Conservation (phyloP, 1,284 basidiomycete species). For the Abortiporus biennis region DNA sequence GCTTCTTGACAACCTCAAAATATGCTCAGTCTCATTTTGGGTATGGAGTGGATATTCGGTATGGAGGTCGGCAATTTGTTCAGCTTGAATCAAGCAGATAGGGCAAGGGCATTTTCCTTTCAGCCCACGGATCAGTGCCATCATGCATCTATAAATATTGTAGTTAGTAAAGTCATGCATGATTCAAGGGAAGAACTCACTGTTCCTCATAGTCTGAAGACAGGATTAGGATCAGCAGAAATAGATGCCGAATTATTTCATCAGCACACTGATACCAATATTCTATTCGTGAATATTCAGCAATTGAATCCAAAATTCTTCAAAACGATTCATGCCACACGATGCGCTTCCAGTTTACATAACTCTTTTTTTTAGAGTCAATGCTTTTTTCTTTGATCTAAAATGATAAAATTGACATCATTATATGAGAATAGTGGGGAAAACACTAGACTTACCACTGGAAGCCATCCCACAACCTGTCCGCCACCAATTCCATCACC, state of each 20-base stretch:
- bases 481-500: slow-evolving; percentile 29
- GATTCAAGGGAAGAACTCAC: slow-evolving; percentile 27
- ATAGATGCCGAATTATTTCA: slow-evolving; percentile 12
- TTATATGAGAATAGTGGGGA: neutral
- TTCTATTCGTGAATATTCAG: slow-evolving; percentile 15
- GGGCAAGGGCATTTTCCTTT: slow-evolving; percentile 7
- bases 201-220: slow-evolving; percentile 33
- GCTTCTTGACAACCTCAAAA: neutral
- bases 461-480: slow-evolving; percentile 36
- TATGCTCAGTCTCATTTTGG: too few species aligned
- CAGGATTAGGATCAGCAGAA: slow-evolving; percentile 21
- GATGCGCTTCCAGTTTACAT: slow-evolving; percentile 19
- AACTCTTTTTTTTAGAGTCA: slow-evolving; percentile 12
- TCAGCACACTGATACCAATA: slow-evolving; percentile 17
- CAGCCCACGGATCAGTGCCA: slow-evolving; percentile 9
- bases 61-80: neutral
- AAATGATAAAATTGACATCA: slow-evolving; percentile 1
- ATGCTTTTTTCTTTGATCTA: slow-evolving; percentile 15
- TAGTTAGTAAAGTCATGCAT: neutral
- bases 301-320: slow-evolving; percentile 14
- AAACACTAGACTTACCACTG: slow-evolving; percentile 28
- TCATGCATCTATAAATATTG: slow-evolving; percentile 5
- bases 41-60: neutral
- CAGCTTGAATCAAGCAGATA: slow-evolving; percentile 4
- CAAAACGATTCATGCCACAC: slow-evolving; percentile 26